A percentile compares a stretch with the other conserved stretches of the same genome.
Evolutionary conservation across 768 basidiomycete species (phyloP).

Genomic region (Termitomyces sp.): DNA sequence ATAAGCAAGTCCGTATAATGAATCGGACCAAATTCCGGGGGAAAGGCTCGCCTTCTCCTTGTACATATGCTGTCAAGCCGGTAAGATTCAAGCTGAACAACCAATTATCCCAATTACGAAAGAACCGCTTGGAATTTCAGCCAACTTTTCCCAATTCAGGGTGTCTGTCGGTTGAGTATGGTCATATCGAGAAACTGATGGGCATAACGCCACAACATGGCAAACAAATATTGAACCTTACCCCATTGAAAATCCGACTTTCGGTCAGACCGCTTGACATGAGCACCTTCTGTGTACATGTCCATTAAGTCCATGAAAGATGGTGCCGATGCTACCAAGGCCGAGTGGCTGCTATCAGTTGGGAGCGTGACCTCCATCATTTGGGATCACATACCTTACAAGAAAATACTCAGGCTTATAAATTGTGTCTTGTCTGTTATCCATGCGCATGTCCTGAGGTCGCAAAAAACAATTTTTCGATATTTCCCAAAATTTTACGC

Average conservation of each 20-base stretch:
- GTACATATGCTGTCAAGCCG: not conserved
- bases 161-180: not conserved
- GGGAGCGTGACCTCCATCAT: not conserved
- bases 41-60: not conserved
- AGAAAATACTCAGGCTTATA: not conserved
- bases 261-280: not conserved
- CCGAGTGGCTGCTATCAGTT: not conserved
- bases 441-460: not conserved
- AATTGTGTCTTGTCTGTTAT: no score
- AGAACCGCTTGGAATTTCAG: not conserved
- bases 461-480: not conserved
- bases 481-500: not conserved
- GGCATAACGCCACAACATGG: slow-evolving; percentile 7
- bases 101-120: not conserved
- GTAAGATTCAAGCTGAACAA: not conserved
- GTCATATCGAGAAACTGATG: not conserved
- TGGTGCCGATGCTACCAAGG: not conserved
- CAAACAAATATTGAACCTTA: slow-evolving; percentile 1
- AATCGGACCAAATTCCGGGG: slow-evolving; percentile 3
- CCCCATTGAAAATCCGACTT: not conserved
- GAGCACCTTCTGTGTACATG: not conserved
- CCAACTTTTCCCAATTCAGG: not conserved
- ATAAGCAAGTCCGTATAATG: not conserved
- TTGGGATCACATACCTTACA: not conserved
- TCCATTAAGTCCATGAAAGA: not conserved